These are phyloP conservation scores for Paraconiothyrium sp. DNA, from an alignment of 2,329 filamentous ascomycete species.

Conservation along the genomic window DNA sequence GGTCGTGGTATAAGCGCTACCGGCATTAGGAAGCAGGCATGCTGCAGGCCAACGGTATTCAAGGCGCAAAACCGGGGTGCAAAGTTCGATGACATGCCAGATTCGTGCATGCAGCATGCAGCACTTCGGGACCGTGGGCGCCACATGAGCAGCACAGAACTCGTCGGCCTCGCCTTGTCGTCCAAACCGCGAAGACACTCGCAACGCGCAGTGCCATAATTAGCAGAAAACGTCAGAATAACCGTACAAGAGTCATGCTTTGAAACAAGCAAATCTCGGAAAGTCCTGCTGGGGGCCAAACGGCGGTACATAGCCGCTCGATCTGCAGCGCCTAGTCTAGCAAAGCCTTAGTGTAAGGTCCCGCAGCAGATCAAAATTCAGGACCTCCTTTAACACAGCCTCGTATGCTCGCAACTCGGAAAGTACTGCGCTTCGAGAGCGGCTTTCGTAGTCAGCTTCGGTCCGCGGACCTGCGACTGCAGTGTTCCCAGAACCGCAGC, in stretches of 20 bases:
- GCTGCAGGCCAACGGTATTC: background rate
- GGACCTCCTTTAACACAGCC: background rate
- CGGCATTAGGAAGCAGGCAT: slow-evolving; percentile 11
- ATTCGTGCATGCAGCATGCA: background rate
- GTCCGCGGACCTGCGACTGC: background rate
- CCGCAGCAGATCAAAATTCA: background rate
- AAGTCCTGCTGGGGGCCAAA: background rate
- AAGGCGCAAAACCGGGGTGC: background rate
- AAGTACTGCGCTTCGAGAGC: background rate
- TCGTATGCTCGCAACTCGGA: background rate
- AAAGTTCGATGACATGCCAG: slow-evolving; percentile 5
- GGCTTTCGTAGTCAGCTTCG: background rate
- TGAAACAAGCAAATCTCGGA: slow-evolving; percentile 14
- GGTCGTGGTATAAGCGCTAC: slow-evolving; percentile 9
- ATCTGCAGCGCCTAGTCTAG: slow-evolving; percentile 10
- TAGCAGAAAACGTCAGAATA: background rate
- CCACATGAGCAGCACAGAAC: slow-evolving; percentile 5
- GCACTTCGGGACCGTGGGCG: background rate
- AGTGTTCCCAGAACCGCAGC: slow-evolving; percentile 8
- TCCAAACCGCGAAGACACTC: background rate
- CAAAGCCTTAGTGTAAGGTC: background rate
- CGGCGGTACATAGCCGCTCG: slow-evolving; percentile 6
- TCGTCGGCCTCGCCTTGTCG: background rate
- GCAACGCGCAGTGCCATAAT: background rate
- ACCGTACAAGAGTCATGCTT: background rate